Percentiles rank a stretch among this genome's conserved stretches.
Evolutionary conservation across 148 eudicot genomes (phyloP).

Genomic region (Drosera capensis): DNA sequence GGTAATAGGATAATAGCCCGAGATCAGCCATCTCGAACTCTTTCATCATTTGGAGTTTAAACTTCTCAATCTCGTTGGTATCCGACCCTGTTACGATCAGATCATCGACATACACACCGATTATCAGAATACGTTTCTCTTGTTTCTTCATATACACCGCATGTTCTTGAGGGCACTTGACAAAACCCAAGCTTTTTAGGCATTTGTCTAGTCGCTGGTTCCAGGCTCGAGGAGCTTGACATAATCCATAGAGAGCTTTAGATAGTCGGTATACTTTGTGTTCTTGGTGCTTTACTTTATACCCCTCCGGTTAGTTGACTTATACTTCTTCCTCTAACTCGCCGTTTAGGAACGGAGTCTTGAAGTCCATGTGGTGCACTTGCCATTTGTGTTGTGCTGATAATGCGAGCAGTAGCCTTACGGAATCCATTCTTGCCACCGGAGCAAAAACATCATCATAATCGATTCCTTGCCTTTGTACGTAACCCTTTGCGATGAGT

Average conservation of each 20-base stretch:
- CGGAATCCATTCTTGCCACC: conserved; percentile 1
- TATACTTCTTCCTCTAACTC: too few species aligned
- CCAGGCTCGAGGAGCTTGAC: conserved; percentile 4
- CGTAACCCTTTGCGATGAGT: conserved; percentile 2
- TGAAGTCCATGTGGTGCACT: conserved; percentile 8
- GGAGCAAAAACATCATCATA: too few species aligned
- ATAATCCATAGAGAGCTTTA: conserved; percentile 4
- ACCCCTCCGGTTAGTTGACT: conserved; percentile 2
- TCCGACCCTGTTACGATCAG: not conserved
- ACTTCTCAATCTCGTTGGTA: not conserved
- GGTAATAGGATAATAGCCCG: conserved; percentile 1
- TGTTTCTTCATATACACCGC: not conserved
- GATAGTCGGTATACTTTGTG: not conserved
- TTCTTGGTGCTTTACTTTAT: not conserved
- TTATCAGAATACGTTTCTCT: not conserved
- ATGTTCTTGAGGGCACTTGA: not conserved
- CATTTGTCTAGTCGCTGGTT: not conserved
- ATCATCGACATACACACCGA: conserved; percentile 5
- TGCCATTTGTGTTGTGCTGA: conserved; percentile 1
- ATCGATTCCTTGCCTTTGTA: conserved; percentile 1
- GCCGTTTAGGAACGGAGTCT: conserved; percentile 4
- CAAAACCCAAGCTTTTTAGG: not conserved
- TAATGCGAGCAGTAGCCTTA: not conserved
- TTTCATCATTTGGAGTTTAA: not conserved
- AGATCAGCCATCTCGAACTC: conserved; percentile 3